These are phyloP conservation scores for Flaveria ramosissima DNA, from an alignment of 129 eudicot genomes.

Conservation along the genomic window DNA sequence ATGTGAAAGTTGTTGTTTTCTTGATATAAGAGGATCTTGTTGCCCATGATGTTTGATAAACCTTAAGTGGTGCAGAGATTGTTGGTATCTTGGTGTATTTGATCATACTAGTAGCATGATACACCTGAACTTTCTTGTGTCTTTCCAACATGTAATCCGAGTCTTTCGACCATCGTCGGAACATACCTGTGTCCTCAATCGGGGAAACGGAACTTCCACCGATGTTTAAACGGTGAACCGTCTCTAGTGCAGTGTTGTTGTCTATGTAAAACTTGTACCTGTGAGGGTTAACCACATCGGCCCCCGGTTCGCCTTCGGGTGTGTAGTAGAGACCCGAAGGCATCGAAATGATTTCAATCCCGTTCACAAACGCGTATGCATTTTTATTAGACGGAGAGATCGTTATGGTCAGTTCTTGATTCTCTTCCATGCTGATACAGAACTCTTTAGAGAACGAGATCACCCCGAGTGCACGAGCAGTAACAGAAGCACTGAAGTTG, in stretches of 20 bases:
- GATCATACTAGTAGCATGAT: constrained; percentile 40
- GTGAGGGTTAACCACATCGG: constrained; percentile 33
- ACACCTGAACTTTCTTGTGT: constrained; percentile 23
- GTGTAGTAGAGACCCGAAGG: constrained; percentile 50
- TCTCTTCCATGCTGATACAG: constrained; percentile 33
- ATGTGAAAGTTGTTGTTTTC: constrained; percentile 28
- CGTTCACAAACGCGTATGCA: constrained; percentile 46
- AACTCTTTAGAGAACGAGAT: constrained; percentile 47
- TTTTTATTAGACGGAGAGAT: constrained; percentile 32
- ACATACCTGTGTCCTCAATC: constrained; percentile 43
- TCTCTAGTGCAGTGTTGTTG: constrained; percentile 51
- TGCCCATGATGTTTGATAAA: constrained; percentile 51
- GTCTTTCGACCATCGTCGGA: constrained; percentile 42
- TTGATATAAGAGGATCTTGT: constrained; percentile 26
- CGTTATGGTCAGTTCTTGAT: constrained; percentile 24
- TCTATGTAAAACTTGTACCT: constrained; percentile 46
- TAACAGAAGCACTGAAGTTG: constrained; percentile 48
- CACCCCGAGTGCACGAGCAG: constrained; percentile 35
- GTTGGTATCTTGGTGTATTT: constrained; percentile 35
- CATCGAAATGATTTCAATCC: constrained; percentile 57
- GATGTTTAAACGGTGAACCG: constrained; percentile 41
- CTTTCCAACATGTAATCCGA: constrained; percentile 40
- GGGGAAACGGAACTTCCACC: constrained; percentile 40
- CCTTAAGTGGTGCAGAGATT: constrained; percentile 47
- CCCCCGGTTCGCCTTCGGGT: constrained; percentile 43